phyloP scores from a whole-genome alignment of 75 land plant genomes.

The Cunninghamia lanceolata region DNA sequence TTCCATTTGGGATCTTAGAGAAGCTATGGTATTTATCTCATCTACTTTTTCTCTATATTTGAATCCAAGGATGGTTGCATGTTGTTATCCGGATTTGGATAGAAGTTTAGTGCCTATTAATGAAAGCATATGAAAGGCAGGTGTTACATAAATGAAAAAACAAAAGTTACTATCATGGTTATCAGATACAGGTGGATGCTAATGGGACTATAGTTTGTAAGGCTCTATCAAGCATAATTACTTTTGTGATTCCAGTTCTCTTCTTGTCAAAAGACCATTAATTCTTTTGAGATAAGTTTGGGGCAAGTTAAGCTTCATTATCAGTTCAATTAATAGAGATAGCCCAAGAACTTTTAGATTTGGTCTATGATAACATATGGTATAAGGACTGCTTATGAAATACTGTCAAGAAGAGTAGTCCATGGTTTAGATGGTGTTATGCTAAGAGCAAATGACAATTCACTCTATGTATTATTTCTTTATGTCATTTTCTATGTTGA shows the following conservation, averaged over 20 bases:
- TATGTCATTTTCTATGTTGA: neutral
- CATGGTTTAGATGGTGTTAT: neutral
- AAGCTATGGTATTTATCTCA: conserved; percentile 54
- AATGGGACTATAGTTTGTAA: neutral
- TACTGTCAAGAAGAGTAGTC: neutral
- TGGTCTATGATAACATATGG: neutral
- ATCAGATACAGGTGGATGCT: neutral
- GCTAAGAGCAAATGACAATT: neutral
- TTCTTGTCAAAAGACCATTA: neutral
- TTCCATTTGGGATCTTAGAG: conserved; percentile 91
- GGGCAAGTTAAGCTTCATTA: neutral
- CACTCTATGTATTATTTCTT: neutral
- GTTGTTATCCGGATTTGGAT: neutral
- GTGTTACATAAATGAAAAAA: too few relatives aligned
- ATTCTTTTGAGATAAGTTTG: neutral
- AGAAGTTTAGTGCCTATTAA: too few relatives aligned
- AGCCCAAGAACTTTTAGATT: neutral
- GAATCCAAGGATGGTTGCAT: conserved; percentile 1
- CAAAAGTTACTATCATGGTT: neutral
- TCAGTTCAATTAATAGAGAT: neutral
- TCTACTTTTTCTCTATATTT: neutral
- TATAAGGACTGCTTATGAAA: neutral
- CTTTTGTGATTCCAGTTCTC: neutral
- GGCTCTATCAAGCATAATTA: neutral
- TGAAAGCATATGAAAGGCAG: too few relatives aligned